A percentile compares a stretch with the other conserved stretches of the same genome.
These are phyloP conservation scores for Clarireedia sp. DNA, from an alignment of 2,329 filamentous ascomycete genomes.

Conservation along the genomic window DNA sequence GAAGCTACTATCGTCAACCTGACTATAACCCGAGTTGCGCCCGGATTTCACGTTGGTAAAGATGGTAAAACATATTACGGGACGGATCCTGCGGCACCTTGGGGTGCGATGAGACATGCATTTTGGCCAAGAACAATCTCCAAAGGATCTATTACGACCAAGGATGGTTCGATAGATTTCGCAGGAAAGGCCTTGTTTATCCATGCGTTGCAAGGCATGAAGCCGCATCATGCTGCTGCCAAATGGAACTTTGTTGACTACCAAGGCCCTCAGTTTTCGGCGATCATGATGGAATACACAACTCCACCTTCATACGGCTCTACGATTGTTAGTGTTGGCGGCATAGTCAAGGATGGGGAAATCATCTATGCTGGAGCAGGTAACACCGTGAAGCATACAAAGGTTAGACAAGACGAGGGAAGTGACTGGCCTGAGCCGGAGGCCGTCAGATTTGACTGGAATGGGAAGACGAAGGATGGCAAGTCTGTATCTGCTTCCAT, in stretches of 20 bases:
- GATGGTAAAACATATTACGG: slow-evolving; percentile 80
- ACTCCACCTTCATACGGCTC: slow-evolving; percentile 89
- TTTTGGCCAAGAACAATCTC: slow-evolving; percentile 88
- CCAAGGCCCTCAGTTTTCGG: slow-evolving; percentile 79
- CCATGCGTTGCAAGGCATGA: slow-evolving; percentile 94
- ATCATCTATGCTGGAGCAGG: slow-evolving; percentile 64
- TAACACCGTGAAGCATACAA: slow-evolving; percentile 61
- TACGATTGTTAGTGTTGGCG: slow-evolving; percentile 75
- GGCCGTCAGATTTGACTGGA: slow-evolving; percentile 68
- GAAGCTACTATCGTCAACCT: slow-evolving; percentile 76
- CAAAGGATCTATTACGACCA: slow-evolving; percentile 77
- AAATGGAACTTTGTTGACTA: slow-evolving; percentile 93
- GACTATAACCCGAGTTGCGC: slow-evolving; percentile 66
- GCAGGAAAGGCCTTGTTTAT: slow-evolving; percentile 72
- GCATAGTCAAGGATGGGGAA: slow-evolving; percentile 71
- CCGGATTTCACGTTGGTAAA: slow-evolving; percentile 78
- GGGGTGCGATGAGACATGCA: slow-evolving; percentile 84
- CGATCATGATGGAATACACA: slow-evolving; percentile 90
- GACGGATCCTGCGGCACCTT: slow-evolving; percentile 76
- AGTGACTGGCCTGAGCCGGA: slow-evolving; percentile 87
- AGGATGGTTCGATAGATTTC: slow-evolving; percentile 73
- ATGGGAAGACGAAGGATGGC: slow-evolving; percentile 67
- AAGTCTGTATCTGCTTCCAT: slow-evolving; percentile 63
- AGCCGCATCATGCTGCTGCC: slow-evolving; percentile 90
- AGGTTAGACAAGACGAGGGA: slow-evolving; percentile 61